Evolutionary conservation across 495 filamentous ascomycete genomes (phyloP), one percentile per base, ranked within the genome.

Genomic region (Annulohypoxylon moriforme): DNA sequence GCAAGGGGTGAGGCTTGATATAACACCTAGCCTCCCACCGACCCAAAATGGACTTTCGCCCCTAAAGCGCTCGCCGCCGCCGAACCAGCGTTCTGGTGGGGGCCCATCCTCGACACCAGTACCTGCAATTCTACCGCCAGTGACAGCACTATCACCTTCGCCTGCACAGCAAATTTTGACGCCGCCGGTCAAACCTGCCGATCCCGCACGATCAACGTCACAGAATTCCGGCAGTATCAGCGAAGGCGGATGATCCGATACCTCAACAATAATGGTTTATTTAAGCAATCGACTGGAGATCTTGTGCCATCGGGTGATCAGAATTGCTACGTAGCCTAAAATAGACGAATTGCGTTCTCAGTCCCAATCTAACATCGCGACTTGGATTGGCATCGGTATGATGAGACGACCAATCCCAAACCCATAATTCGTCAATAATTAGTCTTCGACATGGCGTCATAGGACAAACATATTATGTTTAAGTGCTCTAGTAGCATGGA

Each of bases 41-140:
- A 70, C 83, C 22, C 80, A 83, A 40, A 89, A 88, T 4, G 92
- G 92, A 5, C 79, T 93, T 36, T 94, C 93, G 16, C 93, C 93
- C 4, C 90, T 86, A 42, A 96, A 96, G 76, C 90, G 93, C 40
- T 87, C 86, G 13, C 83, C 86, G 20, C 79, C 83, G 27, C 70
- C 72, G 13, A 73, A 72, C 27, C 77, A 79, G 29, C 77, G 75
- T 64, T 38, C 67, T 61, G 47, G 72, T 64, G 57, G 68, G 55
- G 47, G 65, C 22, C 36, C 72, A 57, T 67, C 58, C 10, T 72
- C 70, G 31, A 79, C 80, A 9, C 77, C 79, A 29, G 57, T 61
- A 61, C 73, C 77, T 20, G 73, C 81, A n/a, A 80, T 87, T 9
- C 72, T 88, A 13, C 86, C 86, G 20, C 88, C 87, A 22, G 76